phyloP scores from a whole-genome alignment of 495 filamentous ascomycete species.

The Hypomontagnella submonticulosa region DNA sequence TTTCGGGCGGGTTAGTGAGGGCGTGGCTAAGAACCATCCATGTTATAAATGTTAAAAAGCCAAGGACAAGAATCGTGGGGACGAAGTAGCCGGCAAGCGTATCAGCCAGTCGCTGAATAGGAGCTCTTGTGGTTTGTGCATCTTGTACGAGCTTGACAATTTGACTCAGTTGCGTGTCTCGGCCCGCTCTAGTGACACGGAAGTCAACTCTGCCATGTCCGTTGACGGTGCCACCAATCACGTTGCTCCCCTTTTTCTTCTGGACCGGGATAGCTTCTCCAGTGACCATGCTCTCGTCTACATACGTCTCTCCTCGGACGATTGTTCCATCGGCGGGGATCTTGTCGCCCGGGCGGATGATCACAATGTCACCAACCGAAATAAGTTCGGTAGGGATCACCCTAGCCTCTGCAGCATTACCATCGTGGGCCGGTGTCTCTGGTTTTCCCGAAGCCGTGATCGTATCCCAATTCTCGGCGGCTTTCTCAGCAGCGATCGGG shows the following conservation, averaged over 20 bases:
- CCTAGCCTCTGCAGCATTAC: slow-evolving; percentile 78
- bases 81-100: slow-evolving; percentile 94
- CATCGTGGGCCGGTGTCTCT: slow-evolving; percentile 57
- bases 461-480: slow-evolving; percentile 79
- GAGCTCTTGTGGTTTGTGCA: slow-evolving; percentile 92
- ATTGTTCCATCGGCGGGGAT: slow-evolving; percentile 93
- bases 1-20: slow-evolving; percentile 80
- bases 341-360: slow-evolving; percentile 94
- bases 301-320: slow-evolving; percentile 87
- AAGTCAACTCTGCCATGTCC: slow-evolving; percentile 92
- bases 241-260: slow-evolving; percentile 79
- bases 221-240: slow-evolving; percentile 98
- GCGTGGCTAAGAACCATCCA: slow-evolving; percentile 97
- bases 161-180: slow-evolving; percentile 96
- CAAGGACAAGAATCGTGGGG: slow-evolving; percentile 85
- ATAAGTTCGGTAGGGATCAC: slow-evolving; percentile 93
- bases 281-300: slow-evolving; percentile 99
- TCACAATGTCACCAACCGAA: slow-evolving; percentile 91
- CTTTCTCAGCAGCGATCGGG: slow-evolving; percentile 91
- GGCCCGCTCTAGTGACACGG: slow-evolving; percentile 89
- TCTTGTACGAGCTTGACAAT: slow-evolving; percentile 98
- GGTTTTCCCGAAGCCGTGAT: slow-evolving; percentile 50
- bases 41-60: slow-evolving; percentile 82
- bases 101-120: slow-evolving; percentile 95
- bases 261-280: slow-evolving; percentile 94